These are phyloP conservation scores for Boletus eberwhitei DNA, from an alignment of 768 basidiomycete species.

Conservation along the genomic window DNA sequence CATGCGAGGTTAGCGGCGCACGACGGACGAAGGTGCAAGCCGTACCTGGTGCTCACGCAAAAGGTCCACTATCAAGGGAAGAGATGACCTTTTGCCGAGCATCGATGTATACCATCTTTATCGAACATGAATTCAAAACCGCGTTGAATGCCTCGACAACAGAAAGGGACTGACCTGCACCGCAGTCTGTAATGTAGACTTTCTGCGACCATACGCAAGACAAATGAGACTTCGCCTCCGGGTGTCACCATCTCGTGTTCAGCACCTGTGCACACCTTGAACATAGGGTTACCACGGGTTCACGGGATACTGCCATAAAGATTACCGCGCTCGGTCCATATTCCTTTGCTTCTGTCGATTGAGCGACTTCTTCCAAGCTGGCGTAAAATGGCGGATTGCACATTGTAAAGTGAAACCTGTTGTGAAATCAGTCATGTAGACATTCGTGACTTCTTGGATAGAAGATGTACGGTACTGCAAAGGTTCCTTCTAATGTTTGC, in stretches of 20 bases:
- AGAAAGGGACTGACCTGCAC: conserved; percentile 50
- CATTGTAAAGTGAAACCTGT: conserved; percentile 76
- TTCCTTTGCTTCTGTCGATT: conserved; percentile 61
- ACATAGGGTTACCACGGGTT: not conserved
- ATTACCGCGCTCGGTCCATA: conserved; percentile 67
- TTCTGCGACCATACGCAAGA: conserved; percentile 73
- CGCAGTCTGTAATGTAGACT: conserved; percentile 47
- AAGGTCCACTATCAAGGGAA: conserved; percentile 54
- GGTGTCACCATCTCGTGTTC: conserved; percentile 84
- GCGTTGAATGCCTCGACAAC: not conserved
- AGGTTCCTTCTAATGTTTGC: conserved; percentile 17
- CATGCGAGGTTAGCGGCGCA: not conserved
- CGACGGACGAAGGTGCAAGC: not conserved
- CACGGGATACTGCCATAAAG: not conserved
- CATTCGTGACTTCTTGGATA: not conserved
- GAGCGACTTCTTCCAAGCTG: conserved; percentile 63
- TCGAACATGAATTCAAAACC: not conserved
- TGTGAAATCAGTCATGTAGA: not conserved
- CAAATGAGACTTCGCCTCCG: conserved; percentile 84
- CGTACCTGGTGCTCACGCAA: conserved; percentile 48
- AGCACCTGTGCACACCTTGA: conserved; percentile 81
- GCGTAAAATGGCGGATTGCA: conserved; percentile 97
- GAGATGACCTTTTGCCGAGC: conserved; percentile 81
- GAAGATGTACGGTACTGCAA: conserved; percentile 3
- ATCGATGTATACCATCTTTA: conserved; percentile 87